Percentiles rank a stretch among this genome's conserved stretches.
Evolutionary conservation across 208 protist genomes (phyloP).

Genomic region (Wallacemonas collosoma): DNA sequence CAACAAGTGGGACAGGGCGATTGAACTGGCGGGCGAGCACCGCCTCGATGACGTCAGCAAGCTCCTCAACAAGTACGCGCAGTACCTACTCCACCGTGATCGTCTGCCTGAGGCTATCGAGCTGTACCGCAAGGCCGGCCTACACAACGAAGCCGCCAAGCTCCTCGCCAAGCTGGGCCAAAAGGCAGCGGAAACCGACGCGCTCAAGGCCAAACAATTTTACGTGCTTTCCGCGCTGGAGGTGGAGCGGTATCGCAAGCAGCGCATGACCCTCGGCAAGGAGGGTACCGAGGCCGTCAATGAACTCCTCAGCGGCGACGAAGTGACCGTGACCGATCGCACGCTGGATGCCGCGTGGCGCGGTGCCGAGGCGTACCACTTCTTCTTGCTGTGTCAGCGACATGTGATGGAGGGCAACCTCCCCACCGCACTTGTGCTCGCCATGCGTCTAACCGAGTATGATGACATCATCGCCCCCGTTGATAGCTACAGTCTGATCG

Average conservation of each 20-base stretch:
- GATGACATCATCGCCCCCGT: conserved; percentile 91
- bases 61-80: conserved; percentile 90
- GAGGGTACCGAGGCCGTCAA: conserved; percentile 71
- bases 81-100: conserved; percentile 87
- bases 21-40: conserved; percentile 92
- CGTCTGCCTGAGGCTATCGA: conserved; percentile 95
- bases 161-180: conserved; percentile 90
- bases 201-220: conserved; percentile 95
- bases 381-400: conserved; percentile 92
- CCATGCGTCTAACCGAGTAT: conserved; percentile 94
- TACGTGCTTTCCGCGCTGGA: conserved; percentile 96
- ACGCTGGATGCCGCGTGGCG: conserved; percentile 91
- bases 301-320: conserved; percentile 78
- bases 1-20: conserved; percentile 93
- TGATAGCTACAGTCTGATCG: conserved; percentile 95
- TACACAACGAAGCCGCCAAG: conserved; percentile 93
- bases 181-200: conserved; percentile 69
- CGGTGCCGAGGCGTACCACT: conserved; percentile 96
- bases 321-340: conserved; percentile 60
- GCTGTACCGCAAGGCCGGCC: conserved; percentile 95
- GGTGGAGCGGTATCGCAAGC: conserved; percentile 89
- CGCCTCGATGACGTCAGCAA: conserved; percentile 87
- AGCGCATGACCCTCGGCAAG: conserved; percentile 64
- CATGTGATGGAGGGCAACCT: conserved; percentile 80
- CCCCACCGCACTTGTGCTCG: conserved; percentile 72